Evolutionary conservation across 495 filamentous ascomycete genomes (phyloP).

Genomic region (Podospora comata): DNA sequence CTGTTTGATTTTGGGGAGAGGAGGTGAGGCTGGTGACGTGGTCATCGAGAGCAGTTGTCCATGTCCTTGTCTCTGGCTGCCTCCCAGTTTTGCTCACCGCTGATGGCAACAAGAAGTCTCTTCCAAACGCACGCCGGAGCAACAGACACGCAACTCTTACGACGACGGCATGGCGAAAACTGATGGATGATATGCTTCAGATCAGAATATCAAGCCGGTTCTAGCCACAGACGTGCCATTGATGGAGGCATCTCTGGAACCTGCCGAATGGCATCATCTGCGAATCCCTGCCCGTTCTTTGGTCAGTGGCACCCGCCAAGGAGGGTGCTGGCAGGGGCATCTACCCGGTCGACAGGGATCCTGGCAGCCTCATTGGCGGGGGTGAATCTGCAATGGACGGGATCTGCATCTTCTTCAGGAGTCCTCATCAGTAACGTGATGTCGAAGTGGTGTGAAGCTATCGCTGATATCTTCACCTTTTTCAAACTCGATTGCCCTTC

Average conservation of each 20-base stretch:
- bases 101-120: background rate
- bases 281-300: slow-evolving; percentile 6
- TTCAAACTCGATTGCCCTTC: background rate
- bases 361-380: slow-evolving; percentile 36
- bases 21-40: slow-evolving; percentile 3
- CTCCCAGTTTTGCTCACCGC: background rate
- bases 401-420: slow-evolving; percentile 32
- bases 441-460: slow-evolving; percentile 40
- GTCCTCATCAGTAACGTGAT: slow-evolving; percentile 43
- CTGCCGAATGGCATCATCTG: slow-evolving; percentile 31
- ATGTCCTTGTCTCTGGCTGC: background rate
- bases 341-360: slow-evolving; percentile 38
- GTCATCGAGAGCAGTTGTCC: background rate
- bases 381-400: slow-evolving; percentile 30
- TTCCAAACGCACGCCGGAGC: background rate
- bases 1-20: background rate
- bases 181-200: background rate
- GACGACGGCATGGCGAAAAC: slow-evolving; percentile 5
- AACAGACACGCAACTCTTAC: background rate
- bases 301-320: slow-evolving; percentile 40
- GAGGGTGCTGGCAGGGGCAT: slow-evolving; percentile 26
- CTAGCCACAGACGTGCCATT: slow-evolving; percentile 1
- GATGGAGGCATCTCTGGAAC: slow-evolving; percentile 7
- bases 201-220: background rate
- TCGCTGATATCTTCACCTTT: slow-evolving; percentile 18